Percentiles rank a stretch among this genome's conserved stretches.
phyloP scores from a whole-genome alignment of 371 early-diverging fungal genomes.

The Mortierella sp. region DNA sequence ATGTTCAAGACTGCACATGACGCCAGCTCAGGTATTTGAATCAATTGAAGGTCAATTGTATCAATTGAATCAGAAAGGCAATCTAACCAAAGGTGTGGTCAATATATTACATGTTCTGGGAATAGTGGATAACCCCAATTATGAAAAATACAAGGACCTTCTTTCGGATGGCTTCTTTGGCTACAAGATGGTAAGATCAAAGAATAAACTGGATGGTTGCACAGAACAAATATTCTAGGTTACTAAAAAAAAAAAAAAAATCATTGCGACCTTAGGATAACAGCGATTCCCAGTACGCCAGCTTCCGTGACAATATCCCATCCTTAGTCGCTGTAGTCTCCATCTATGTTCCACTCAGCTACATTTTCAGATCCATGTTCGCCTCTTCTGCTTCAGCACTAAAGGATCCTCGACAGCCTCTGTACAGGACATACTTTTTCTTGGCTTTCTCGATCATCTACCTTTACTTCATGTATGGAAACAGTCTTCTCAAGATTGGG shows the following conservation, averaged over 20 bases:
- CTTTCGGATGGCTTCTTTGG: conserved; percentile 62
- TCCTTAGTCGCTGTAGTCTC: conserved; percentile 67
- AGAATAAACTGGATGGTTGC: conserved; percentile 5
- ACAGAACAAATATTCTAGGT: too few species aligned
- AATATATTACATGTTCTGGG: too few species aligned
- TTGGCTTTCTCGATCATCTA: conserved; percentile 73
- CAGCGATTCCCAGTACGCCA: conserved; percentile 86
- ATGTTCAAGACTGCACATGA: conserved; percentile 75
- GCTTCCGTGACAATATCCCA: conserved; percentile 83
- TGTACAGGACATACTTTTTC: conserved; percentile 61
- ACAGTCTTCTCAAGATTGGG: conserved; percentile 79
- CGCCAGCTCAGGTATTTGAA: conserved; percentile 67
- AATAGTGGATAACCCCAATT: conserved; percentile 61
- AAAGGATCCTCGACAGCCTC: conserved; percentile 5
- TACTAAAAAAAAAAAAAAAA: too few species aligned
- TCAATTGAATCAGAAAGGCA: conserved; percentile 59
- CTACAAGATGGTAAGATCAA: conserved; percentile 52
- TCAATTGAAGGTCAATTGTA: conserved; percentile 32
- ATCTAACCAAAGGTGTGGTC: conserved; percentile 47
- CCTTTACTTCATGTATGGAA: conserved; percentile 75
- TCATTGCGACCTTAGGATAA: conserved; percentile 68
- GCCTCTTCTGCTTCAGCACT: neutral
- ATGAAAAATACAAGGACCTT: conserved; percentile 63
- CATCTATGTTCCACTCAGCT: conserved; percentile 62
- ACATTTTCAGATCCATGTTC: conserved; percentile 46